Base-by-base conservation (phyloP, 352 stramenopile species). In the Pythium angustatum region DNA sequence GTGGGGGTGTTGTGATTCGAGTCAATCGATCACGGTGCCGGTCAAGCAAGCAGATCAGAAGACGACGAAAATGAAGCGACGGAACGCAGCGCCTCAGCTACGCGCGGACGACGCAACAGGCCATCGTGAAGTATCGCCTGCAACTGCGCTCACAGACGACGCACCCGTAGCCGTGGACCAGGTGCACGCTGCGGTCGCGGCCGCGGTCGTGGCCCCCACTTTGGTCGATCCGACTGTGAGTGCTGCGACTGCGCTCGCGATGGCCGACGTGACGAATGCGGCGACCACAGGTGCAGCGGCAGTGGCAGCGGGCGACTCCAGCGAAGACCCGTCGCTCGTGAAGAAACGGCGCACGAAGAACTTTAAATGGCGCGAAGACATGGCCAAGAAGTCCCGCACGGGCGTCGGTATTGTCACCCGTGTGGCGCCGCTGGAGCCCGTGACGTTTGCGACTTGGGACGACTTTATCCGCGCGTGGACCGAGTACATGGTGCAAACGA, bases 261-360 rank as follows among this genome's bases (percentile, higher is more conserved):
- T 71, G 57, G 51, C 14, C 47, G 57, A 66, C 9, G 28, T 58
- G 28, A 56, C 51, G 26, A 52, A 22, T 27, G 28, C 55, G 43
- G 1, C 52, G 1, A 30, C 15, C 30, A 56, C 28, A 22, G 58
- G 4, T 30, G 48, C 34, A 10, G 34, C 61, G 40, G 52, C 51
- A 28, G 33, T 49, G 1, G 41, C 33, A n/a, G n/a, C n/a, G n/a
- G n/a, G n/a, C n/a, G n/a, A n/a, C n/a, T n/a, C n/a, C n/a, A n/a
- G n/a, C 34, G 63, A 55, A 34, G 54, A 22, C 38, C 52, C 64
- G 22, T 69, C 64, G 27, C 60, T 81, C 10, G 80, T 93, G 12
- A 91, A 93, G 76, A 93, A 91, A 62, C 78, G 84, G 5, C 82
- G 81, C 41, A 93, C 84, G 19, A 93, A 93, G 69, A 90, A 93